A percentile compares a stretch with the other conserved stretches of the same genome.
Evolutionary conservation across 2,329 filamentous ascomycete genomes (phyloP).

Genomic region (Cercospora berteroae): DNA sequence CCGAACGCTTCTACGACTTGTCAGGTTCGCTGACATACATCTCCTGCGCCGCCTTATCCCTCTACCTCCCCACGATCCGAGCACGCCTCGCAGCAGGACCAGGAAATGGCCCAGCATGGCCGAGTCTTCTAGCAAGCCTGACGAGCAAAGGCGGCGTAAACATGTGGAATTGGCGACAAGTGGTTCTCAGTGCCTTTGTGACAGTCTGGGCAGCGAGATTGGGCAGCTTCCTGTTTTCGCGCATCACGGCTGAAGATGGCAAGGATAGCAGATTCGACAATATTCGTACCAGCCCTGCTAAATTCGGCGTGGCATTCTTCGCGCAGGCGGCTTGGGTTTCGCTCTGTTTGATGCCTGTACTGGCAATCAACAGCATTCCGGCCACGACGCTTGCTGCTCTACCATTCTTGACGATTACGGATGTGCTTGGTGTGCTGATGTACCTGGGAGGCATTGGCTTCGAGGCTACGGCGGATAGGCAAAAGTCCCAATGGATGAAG

Average conservation of each 20-base stretch:
- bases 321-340: slow-evolving; percentile 68
- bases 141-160: slow-evolving; percentile 43
- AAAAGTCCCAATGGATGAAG: slow-evolving; percentile 61
- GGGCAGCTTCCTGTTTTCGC: slow-evolving; percentile 62
- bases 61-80: slow-evolving; percentile 61
- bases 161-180: slow-evolving; percentile 62
- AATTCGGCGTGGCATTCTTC: slow-evolving; percentile 56
- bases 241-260: slow-evolving; percentile 57
- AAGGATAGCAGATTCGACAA: slow-evolving; percentile 59
- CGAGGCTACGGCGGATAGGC: slow-evolving; percentile 61
- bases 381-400: slow-evolving; percentile 52
- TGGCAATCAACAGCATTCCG: slow-evolving; percentile 63
- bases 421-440: slow-evolving; percentile 57
- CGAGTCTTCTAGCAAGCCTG: slow-evolving; percentile 50
- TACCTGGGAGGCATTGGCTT: slow-evolving; percentile 60
- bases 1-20: slow-evolving; percentile 67
- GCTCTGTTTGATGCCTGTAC: slow-evolving; percentile 63
- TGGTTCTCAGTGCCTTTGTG: slow-evolving; percentile 55
- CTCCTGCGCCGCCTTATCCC: slow-evolving; percentile 60
- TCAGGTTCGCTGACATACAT: slow-evolving; percentile 66
- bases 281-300: slow-evolving; percentile 53
- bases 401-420: slow-evolving; percentile 51
- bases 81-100: slow-evolving; percentile 51
- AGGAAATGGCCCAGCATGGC: slow-evolving; percentile 45
- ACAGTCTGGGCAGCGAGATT: slow-evolving; percentile 62